Evolutionary conservation across 176 grass and related monocot species (phyloP).

Genomic region (Zea luxurians): DNA sequence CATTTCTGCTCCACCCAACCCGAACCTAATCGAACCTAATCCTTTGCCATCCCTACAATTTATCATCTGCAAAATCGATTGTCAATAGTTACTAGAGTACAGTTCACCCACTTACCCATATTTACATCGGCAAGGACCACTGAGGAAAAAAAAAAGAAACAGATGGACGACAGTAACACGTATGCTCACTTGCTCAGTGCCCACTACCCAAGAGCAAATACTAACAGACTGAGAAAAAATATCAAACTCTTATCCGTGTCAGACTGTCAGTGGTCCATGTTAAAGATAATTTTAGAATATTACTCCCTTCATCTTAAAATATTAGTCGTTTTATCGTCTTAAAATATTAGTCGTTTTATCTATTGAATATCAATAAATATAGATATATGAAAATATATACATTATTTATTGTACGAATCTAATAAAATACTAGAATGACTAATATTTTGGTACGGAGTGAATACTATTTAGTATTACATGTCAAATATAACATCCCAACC

Average conservation of each 20-base stretch:
- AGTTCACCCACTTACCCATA: conserved; percentile 12
- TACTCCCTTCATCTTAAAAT: neutral
- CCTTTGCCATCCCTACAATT: neutral
- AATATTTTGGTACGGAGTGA: no score
- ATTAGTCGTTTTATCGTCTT: no score
- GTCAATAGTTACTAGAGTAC: neutral
- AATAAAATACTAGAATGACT: no score
- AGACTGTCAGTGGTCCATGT: neutral
- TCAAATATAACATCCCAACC: no score
- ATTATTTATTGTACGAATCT: no score
- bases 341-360: no score
- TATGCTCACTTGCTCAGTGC: neutral
- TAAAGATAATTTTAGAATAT: neutral
- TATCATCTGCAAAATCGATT: conserved; percentile 8
- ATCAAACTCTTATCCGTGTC: neutral
- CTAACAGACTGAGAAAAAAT: neutral
- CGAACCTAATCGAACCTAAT: no score
- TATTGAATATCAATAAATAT: no score
- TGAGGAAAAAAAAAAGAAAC: neutral
- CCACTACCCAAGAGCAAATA: conserved; percentile 5
- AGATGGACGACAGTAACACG: neutral
- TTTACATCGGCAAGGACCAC: conserved; percentile 31
- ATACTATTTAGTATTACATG: no score
- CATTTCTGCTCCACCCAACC: no score
- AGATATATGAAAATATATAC: no score